These are phyloP conservation scores for Ganoderma meredithae DNA, from an alignment of 1,284 basidiomycete genomes.

Conservation along the genomic window DNA sequence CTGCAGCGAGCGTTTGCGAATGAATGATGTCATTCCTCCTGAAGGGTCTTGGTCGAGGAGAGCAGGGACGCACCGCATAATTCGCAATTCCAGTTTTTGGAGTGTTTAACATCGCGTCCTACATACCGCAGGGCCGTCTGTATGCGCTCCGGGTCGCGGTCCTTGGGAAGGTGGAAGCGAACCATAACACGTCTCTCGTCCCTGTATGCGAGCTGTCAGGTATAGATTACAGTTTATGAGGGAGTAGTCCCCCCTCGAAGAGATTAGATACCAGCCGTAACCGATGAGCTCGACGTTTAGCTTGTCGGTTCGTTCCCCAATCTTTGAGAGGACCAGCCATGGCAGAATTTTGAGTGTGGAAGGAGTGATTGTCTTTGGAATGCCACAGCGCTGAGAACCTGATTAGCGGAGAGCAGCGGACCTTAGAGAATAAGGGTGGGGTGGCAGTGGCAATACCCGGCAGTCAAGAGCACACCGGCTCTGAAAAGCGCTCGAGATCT, in stretches of 20 bases:
- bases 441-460: too few species aligned
- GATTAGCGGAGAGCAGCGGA: neutral
- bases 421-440: neutral
- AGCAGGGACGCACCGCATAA: slow-evolving; percentile 22
- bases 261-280: slow-evolving; percentile 22
- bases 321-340: slow-evolving; percentile 16
- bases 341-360: too few species aligned
- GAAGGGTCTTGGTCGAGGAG: neutral
- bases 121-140: slow-evolving; percentile 18
- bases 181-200: slow-evolving; percentile 27
- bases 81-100: slow-evolving; percentile 30
- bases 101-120: slow-evolving; percentile 29
- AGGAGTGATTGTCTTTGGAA: neutral
- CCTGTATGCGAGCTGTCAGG: slow-evolving; percentile 6
- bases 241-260: neutral
- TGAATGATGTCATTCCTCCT: neutral
- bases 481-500: neutral
- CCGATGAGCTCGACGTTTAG: slow-evolving; percentile 29
- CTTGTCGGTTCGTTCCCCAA: slow-evolving; percentile 27
- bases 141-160: slow-evolving; percentile 19
- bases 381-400: too few species aligned
- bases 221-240: too few species aligned
- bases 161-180: slow-evolving; percentile 30
- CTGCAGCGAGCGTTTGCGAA: neutral
- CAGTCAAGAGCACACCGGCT: too few species aligned